These are phyloP conservation scores for Phaseolus coccineus DNA, from an alignment of 331 rosid genomes.

Conservation along the genomic window DNA sequence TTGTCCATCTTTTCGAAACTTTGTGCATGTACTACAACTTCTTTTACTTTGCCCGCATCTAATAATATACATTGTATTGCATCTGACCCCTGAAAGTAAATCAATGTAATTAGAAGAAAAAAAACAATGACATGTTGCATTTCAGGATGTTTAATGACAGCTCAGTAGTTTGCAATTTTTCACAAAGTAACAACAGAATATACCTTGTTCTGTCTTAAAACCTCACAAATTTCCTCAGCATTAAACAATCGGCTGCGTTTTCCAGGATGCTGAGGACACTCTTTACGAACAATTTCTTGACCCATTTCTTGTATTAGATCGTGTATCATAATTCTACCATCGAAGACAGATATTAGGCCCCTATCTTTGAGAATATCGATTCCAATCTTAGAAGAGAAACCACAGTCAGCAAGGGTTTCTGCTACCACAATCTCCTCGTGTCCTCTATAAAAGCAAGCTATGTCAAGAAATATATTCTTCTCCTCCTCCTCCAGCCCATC, in stretches of 20 bases:
- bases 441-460: conserved; percentile 46
- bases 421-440: neutral
- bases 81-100: conserved; percentile 42
- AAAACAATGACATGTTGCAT: too few species aligned
- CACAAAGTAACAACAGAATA: too few species aligned
- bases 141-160: too few species aligned
- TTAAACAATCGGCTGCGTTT: neutral
- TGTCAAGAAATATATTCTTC: conserved; percentile 47
- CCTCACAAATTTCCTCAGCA: conserved; percentile 21
- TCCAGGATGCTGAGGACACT: neutral
- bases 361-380: conserved; percentile 41
- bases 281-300: conserved; percentile 25
- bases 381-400: conserved; percentile 34
- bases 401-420: conserved; percentile 10
- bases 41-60: neutral
- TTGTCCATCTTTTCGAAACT: conserved; percentile 45
- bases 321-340: conserved; percentile 27
- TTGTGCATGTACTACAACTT: conserved; percentile 13
- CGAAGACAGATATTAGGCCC: conserved; percentile 29
- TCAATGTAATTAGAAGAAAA: too few species aligned
- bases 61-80: conserved; percentile 42
- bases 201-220: conserved; percentile 36
- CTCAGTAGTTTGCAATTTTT: neutral
- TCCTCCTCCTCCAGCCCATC: conserved; percentile 20
- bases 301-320: conserved; percentile 44